Conservation (phyloP, 228 moss, liverwort and hornwort species). For the Sphagnum fallax region DNA sequence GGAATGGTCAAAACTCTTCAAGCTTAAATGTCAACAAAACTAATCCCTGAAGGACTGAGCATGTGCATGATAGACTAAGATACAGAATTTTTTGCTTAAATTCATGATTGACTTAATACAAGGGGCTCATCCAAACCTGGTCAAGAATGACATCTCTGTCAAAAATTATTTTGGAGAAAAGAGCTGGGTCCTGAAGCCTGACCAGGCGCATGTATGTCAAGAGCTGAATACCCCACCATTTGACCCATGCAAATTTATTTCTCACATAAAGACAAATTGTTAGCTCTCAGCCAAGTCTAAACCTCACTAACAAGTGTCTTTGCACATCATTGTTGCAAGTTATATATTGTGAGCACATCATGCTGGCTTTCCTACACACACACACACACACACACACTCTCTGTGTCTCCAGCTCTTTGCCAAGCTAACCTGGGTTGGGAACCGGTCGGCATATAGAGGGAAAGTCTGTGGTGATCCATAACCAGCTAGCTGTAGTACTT, state of each 20-base stretch:
- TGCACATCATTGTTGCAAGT: no score
- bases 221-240: conserved; percentile 36
- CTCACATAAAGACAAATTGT: not conserved
- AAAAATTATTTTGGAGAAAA: conserved; percentile 85
- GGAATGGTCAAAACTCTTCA: no score
- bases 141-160: conserved; percentile 84
- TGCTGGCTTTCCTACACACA: not conserved
- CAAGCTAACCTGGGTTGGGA: conserved; percentile 77
- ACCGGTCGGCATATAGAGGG: conserved; percentile 80
- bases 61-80: not conserved
- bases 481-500: conserved; percentile 77
- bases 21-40: no score
- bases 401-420: not conserved
- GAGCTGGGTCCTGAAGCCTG: conserved; percentile 90
- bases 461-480: conserved; percentile 69
- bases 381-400: not conserved
- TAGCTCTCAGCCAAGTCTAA: not conserved
- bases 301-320: no score
- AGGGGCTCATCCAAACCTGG: conserved; percentile 35
- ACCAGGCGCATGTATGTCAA: conserved; percentile 88
- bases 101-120: not conserved
- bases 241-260: not conserved
- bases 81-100: not conserved
- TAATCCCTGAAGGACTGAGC: no score
- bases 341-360: no score